Conservation (phyloP, 805 yeast genomes). For the Sugiyamaella boreocaroliniensis region DNA sequence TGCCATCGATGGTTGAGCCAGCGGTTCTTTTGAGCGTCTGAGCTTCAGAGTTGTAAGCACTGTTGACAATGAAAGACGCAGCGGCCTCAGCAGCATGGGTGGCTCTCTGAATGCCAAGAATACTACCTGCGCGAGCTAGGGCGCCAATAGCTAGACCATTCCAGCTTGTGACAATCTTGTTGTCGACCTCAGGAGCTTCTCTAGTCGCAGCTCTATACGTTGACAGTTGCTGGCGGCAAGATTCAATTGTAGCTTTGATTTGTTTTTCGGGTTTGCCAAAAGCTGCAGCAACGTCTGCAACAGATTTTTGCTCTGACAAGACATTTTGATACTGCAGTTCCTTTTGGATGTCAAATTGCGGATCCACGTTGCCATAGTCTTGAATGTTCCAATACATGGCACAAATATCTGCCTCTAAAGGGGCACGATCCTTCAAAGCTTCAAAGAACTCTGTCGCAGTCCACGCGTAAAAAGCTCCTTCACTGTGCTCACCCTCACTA, state of each 20-base stretch:
- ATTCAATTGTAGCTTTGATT: constrained; percentile 20
- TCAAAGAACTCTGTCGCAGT: constrained; percentile 28
- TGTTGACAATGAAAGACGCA: constrained; percentile 22
- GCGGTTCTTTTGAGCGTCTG: constrained; percentile 20
- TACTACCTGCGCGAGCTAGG: constrained; percentile 28
- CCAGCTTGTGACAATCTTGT: constrained; percentile 33
- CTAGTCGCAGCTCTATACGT: constrained; percentile 21
- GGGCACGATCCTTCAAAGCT: constrained; percentile 20
- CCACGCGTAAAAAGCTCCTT: constrained; percentile 35
- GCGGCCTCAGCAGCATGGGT: constrained; percentile 24
- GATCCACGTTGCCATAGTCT: constrained; percentile 33
- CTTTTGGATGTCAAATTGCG: constrained; percentile 28
- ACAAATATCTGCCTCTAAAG: constrained; percentile 30
- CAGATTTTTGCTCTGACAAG: constrained; percentile 21
- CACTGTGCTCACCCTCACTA: constrained; percentile 19
- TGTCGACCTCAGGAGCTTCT: constrained; percentile 29
- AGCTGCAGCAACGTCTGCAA: constrained; percentile 27
- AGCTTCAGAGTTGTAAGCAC: constrained; percentile 20
- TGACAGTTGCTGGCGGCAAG: constrained; percentile 22
- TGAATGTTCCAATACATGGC: constrained; percentile 32
- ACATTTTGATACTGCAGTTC: constrained; percentile 30
- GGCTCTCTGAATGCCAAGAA: constrained; percentile 16
- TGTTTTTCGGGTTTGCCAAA: constrained; percentile 28
- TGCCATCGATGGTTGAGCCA: constrained; percentile 19
- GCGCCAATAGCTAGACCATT: constrained; percentile 35